Conservation (phyloP, 2,329 filamentous ascomycete genomes). For the Aspergillus sp. region DNA sequence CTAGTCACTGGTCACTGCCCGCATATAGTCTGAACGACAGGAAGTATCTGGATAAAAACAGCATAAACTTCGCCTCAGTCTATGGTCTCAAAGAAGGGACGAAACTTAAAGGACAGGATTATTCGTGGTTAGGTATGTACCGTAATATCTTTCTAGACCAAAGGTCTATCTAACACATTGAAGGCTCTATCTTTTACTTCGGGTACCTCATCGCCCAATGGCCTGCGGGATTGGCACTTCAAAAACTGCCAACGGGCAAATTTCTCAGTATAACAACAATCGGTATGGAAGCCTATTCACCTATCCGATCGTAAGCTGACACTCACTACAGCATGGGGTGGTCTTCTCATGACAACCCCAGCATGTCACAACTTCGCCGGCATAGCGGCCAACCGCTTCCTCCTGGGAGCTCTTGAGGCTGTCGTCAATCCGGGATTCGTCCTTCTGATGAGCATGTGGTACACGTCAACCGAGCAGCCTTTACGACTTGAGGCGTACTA, state of each 20-base stretch:
- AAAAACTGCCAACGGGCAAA: slow-evolving; percentile 47
- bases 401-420: slow-evolving; percentile 49
- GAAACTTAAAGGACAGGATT: slow-evolving; percentile 21
- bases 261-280: slow-evolving; percentile 43
- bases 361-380: slow-evolving; percentile 44
- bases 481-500: slow-evolving; percentile 56
- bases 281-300: slow-evolving; percentile 6
- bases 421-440: slow-evolving; percentile 51
- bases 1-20: not conserved
- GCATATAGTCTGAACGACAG: slow-evolving; percentile 3
- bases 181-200: slow-evolving; percentile 50
- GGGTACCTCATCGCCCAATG: slow-evolving; percentile 48
- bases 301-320: fast-evolving
- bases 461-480: slow-evolving; percentile 47
- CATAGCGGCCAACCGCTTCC: slow-evolving; percentile 44
- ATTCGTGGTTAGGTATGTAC: slow-evolving; percentile 25
- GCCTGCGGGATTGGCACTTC: slow-evolving; percentile 44
- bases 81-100: slow-evolving; percentile 31
- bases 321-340: slow-evolving; percentile 37
- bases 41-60: slow-evolving; percentile 55
- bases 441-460: slow-evolving; percentile 53
- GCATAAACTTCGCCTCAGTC: slow-evolving; percentile 39
- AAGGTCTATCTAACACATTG: not conserved
- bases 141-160: not conserved
- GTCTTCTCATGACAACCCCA: slow-evolving; percentile 44